A percentile compares a stretch with the other conserved stretches of the same genome.
phyloP scores from a whole-genome alignment of 2,329 filamentous ascomycete genomes.

The Seiridium unicorne region DNA sequence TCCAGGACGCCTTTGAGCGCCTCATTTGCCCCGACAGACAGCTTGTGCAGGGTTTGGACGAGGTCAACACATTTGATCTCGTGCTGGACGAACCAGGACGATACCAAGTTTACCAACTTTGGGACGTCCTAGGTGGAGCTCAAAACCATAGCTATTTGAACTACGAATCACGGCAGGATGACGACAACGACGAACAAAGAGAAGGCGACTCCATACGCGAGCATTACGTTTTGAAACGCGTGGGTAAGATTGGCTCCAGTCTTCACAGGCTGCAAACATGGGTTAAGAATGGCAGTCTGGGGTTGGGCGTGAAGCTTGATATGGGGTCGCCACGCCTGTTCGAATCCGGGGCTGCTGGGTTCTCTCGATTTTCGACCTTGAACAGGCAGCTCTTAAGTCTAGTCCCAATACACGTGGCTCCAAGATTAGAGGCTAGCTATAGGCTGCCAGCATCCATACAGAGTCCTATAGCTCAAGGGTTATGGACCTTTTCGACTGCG shows the following conservation, averaged over 20 bases:
- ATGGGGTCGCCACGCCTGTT: background rate
- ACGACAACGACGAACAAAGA: background rate
- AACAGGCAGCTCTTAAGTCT: constrained; percentile 25
- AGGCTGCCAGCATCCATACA: constrained; percentile 17
- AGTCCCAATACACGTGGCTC: constrained; percentile 25
- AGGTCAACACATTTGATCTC: background rate
- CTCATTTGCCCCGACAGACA: constrained; percentile 42
- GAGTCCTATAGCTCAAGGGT: constrained; percentile 14
- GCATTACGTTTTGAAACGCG: background rate
- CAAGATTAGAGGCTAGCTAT: constrained; percentile 42
- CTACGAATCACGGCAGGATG: background rate
- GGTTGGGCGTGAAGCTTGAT: background rate
- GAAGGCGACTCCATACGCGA: background rate
- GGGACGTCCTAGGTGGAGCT: background rate
- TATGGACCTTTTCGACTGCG: constrained; percentile 40
- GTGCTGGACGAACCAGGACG: background rate
- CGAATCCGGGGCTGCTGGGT: constrained; percentile 19
- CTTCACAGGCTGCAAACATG: background rate
- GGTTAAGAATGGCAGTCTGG: constrained; percentile 30
- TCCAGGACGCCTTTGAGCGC: constrained; percentile 45
- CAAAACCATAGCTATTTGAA: background rate
- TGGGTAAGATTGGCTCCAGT: background rate
- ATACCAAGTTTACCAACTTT: constrained; percentile 2
- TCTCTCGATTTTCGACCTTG: constrained; percentile 29
- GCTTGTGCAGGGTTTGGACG: constrained; percentile 35